These are phyloP conservation scores for Lodderomyces pseudojiufengensis DNA, from an alignment of 1,139 yeast species.

Conservation along the genomic window DNA sequence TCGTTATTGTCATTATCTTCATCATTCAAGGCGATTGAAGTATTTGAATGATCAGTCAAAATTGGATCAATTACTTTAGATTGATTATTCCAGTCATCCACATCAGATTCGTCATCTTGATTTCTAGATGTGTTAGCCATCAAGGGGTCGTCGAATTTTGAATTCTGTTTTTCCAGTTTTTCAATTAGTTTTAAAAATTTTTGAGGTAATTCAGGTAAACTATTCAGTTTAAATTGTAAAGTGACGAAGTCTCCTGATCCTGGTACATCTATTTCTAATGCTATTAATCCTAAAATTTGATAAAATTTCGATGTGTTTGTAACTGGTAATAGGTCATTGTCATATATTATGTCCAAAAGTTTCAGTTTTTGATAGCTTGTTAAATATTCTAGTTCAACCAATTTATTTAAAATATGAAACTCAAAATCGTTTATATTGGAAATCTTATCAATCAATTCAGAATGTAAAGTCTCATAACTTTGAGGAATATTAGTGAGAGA, in stretches of 20 bases:
- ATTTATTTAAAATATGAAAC: slow-evolving; percentile 23
- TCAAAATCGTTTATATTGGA: slow-evolving; percentile 32
- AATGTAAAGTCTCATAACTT: slow-evolving; percentile 22
- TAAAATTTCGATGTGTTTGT: slow-evolving; percentile 27
- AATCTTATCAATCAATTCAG: slow-evolving; percentile 18
- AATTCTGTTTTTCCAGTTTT: slow-evolving; percentile 8
- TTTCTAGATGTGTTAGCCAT: slow-evolving; percentile 13
- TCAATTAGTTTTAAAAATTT: slow-evolving; percentile 20
- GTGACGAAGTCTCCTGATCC: slow-evolving; percentile 46
- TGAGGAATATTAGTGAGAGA: slow-evolving; percentile 21
- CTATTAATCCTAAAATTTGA: slow-evolving; percentile 37
- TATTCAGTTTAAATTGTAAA: slow-evolving; percentile 32
- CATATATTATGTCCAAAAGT: slow-evolving; percentile 35
- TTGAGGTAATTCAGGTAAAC: slow-evolving; percentile 34
- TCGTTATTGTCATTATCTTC: neutral
- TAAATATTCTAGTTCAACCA: slow-evolving; percentile 26
- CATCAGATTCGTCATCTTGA: slow-evolving; percentile 3
- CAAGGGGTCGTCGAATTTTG: slow-evolving; percentile 16
- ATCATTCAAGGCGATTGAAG: slow-evolving; percentile 7
- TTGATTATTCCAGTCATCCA: slow-evolving; percentile 1
- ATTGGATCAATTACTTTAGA: slow-evolving; percentile 15
- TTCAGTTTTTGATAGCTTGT: slow-evolving; percentile 32
- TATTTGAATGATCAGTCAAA: slow-evolving; percentile 20
- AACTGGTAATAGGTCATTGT: slow-evolving; percentile 35
- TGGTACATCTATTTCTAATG: slow-evolving; percentile 38